Evolutionary conservation across 148 eudicot genomes (phyloP), one percentile per base, ranked within the genome.

Genomic region (Camellia granthamiana): DNA sequence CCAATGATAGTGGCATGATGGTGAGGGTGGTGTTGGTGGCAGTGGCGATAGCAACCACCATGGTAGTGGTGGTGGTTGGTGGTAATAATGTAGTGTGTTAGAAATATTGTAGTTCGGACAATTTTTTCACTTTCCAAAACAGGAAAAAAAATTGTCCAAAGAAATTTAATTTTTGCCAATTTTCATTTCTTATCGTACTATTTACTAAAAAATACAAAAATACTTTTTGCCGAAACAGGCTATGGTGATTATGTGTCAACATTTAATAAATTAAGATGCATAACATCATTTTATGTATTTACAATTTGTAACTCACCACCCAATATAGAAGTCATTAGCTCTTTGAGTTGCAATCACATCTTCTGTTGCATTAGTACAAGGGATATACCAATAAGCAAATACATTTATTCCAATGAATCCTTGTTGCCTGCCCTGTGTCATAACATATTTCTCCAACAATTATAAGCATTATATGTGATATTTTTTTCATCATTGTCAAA

Each of bases 361-460:
- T 78, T 87, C 85, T 11, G 66, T 86, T 74, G 83, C n/a, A 72
- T 86, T 83, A 14, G 85, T 83, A 3, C 44, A 59, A 62, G 97
- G 91, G 75, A 60, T 46, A 43, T 76, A 59, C 78, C 79, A 63
- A 49, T 13, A 83, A 11, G 84, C 49, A 79, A 59, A 79, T 30
- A 93, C 46, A 80, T 90, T 91, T 64, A 91, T 58, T 41, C 93
- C 97, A 46, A 93, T 19, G 12, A 76, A 75, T 80, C 97, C 95
- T 38, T 81, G 83, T 77, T 93, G 93, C 55, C 38, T 82, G 6
- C 64, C 89, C 93, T 90, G 83, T 71, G 78, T 65, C 67, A 15
- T 38, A 18, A 69, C 46, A 66, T 77, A 15, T 77, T 46, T 16
- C 7, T 5, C 49, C 62, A 18, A 61, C 2, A 58, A 30, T 67